phyloP scores from a whole-genome alignment of 1,139 yeast species.

The Yamadazyma aaseri region DNA sequence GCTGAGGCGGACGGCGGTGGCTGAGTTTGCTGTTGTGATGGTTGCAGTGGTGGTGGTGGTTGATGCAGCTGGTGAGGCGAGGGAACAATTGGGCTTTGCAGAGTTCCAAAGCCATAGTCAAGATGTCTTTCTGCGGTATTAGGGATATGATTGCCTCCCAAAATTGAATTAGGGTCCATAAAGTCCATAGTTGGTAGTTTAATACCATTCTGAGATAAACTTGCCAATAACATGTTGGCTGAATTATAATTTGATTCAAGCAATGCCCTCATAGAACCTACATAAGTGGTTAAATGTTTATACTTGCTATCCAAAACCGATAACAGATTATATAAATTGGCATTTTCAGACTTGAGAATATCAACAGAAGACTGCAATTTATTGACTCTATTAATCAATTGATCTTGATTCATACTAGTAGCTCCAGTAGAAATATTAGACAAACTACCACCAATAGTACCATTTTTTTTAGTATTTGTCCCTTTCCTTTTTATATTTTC shows the following conservation, averaged over 20 bases:
- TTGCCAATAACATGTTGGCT: slow-evolving; percentile 46
- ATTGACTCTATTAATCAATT: slow-evolving; percentile 10
- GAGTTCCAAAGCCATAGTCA: neutral
- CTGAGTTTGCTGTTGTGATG: slow-evolving; percentile 5
- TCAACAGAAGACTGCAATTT: slow-evolving; percentile 45
- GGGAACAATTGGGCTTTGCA: neutral
- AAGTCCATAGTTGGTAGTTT: slow-evolving; percentile 64
- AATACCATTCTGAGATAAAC: slow-evolving; percentile 58
- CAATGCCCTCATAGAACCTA: slow-evolving; percentile 53
- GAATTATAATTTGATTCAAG: slow-evolving; percentile 58
- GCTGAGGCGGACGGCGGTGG: neutral
- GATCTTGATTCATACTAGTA: neutral
- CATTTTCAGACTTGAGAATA: slow-evolving; percentile 41
- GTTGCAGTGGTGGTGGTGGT: slow-evolving; percentile 4
- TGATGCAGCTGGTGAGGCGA: slow-evolving; percentile 5
- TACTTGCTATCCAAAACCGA: slow-evolving; percentile 53
- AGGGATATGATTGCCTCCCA: neutral
- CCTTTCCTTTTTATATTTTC: slow-evolving; percentile 82
- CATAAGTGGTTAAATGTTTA: slow-evolving; percentile 60
- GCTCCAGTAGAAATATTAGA: slow-evolving; percentile 3
- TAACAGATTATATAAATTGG: slow-evolving; percentile 41
- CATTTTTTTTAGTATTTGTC: slow-evolving; percentile 51
- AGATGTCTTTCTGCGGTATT: neutral
- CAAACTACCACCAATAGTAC: slow-evolving; percentile 6
- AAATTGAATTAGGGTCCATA: slow-evolving; percentile 35